Conservation (phyloP, 768 basidiomycete species). For the Termitomyces sp. region DNA sequence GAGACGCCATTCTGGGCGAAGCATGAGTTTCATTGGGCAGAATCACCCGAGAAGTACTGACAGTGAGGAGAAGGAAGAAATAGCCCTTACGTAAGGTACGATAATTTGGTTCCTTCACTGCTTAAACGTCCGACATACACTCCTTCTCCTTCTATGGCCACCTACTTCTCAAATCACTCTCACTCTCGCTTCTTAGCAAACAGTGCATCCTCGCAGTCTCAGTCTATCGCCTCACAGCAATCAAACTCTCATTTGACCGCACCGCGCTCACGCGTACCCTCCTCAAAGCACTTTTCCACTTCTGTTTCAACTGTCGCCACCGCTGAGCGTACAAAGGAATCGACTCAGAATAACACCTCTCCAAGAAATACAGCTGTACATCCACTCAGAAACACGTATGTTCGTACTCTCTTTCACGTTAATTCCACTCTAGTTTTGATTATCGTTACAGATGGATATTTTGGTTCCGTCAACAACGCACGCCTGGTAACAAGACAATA, state of each 20-base stretch:
- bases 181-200: constrained; percentile 66
- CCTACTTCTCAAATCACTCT: constrained; percentile 83
- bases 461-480: constrained; percentile 88
- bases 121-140: not conserved
- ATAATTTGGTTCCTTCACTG: constrained; percentile 7
- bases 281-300: constrained; percentile 71
- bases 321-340: constrained; percentile 45
- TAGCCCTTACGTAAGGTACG: constrained; percentile 10
- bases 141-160: constrained; percentile 38
- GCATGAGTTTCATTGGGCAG: constrained; percentile 64
- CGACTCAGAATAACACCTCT: constrained; percentile 25
- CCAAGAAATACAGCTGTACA: constrained; percentile 47
- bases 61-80: not conserved
- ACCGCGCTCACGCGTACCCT: constrained; percentile 43
- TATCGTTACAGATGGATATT: constrained; percentile 69
- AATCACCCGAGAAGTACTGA: not conserved
- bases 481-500: constrained; percentile 83
- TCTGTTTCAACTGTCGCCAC: constrained; percentile 40
- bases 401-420: constrained; percentile 43
- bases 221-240: constrained; percentile 20
- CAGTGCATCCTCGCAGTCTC: constrained; percentile 21
- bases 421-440: constrained; percentile 13
- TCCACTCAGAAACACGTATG: constrained; percentile 86
- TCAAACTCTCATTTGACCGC: constrained; percentile 17
- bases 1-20: constrained; percentile 79